Evolutionary conservation across 139 green algal species (phyloP), one percentile per base, ranked within the genome.

Genomic region (Trebouxia sp.): DNA sequence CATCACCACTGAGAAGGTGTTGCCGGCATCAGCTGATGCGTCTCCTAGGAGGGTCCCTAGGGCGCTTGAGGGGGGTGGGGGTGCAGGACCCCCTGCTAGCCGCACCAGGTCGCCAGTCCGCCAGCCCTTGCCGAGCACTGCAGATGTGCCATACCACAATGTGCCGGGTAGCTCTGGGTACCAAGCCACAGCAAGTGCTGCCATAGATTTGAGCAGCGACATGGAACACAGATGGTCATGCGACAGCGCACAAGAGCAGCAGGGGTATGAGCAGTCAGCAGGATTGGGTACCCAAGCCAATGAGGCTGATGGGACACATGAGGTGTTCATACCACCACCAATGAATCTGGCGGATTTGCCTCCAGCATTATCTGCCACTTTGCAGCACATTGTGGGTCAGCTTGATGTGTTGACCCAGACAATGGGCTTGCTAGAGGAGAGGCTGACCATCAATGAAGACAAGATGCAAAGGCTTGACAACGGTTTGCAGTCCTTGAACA

Each of bases 321-420:
- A 77, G 69, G 69, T 77, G 26, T 77, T 77, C 24, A 37, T 77
- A 10, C 69, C 90, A 14, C 83, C 87, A 11, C 86, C 89, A 24
- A 77, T 94, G 58, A 90, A 91, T 42, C 47, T 91, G 39, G 80
- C 78, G 12, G 87, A 88, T 24, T 58, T 94, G 79, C 88, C 89
- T 10, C 83, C 91, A 3, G 88, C 87, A 1, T 76, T 96, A 28
- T 85, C 89, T 11, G 79, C 70, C 17, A 93, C 92, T 30, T 82
- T 97, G 84, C 85, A 91, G 88, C 91, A 93, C 82, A 91, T 96
- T 47, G 88, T 95, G 28, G 85, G 88, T 3, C 90, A 96, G 86
- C 84, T 97, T 80, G 89, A 96, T 55, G 85, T 95, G 75, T 83
- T 97, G 58, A 94, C 91, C 22, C 89, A 96, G 87, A 95, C 89